These are phyloP conservation scores for Botrytis elliptica DNA, from an alignment of 2,329 filamentous ascomycete genomes.

Conservation along the genomic window DNA sequence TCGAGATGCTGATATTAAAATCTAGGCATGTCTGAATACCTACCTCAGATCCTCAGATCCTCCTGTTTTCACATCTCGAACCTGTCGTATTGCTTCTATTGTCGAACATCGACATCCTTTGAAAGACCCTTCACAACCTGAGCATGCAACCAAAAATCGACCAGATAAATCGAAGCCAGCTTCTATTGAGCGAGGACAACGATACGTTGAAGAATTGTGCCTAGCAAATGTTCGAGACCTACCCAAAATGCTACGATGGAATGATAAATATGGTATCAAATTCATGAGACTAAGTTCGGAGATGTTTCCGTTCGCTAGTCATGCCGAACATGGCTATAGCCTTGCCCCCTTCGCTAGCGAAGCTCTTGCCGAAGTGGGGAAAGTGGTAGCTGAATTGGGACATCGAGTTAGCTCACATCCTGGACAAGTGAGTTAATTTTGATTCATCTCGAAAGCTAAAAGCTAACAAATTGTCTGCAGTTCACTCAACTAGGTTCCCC, in stretches of 20 bases:
- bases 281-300: slow-evolving; percentile 92
- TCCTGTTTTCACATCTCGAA: slow-evolving; percentile 85
- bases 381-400: slow-evolving; percentile 71
- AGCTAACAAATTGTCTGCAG: slow-evolving; percentile 24
- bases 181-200: slow-evolving; percentile 63
- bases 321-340: slow-evolving; percentile 81
- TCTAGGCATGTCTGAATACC: slow-evolving; percentile 82
- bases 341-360: slow-evolving; percentile 80
- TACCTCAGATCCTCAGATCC: slow-evolving; percentile 81
- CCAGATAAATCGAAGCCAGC: slow-evolving; percentile 72
- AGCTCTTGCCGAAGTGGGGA: slow-evolving; percentile 72
- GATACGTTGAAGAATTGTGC: slow-evolving; percentile 74
- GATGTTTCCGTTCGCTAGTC: slow-evolving; percentile 96
- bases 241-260: slow-evolving; percentile 85
- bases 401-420: slow-evolving; percentile 90
- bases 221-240: slow-evolving; percentile 82
- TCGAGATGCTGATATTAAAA: slow-evolving; percentile 12
- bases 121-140: slow-evolving; percentile 69
- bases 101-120: slow-evolving; percentile 84
- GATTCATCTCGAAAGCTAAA: background rate
- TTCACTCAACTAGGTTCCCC: slow-evolving; percentile 92
- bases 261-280: slow-evolving; percentile 85
- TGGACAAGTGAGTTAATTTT: slow-evolving; percentile 54
- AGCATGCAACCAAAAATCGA: slow-evolving; percentile 81
- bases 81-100: slow-evolving; percentile 87